A percentile compares a stretch with the other conserved stretches of the same genome.
Conservation (phyloP, 139 green algal species). For the Coccomyxa sp. region DNA sequence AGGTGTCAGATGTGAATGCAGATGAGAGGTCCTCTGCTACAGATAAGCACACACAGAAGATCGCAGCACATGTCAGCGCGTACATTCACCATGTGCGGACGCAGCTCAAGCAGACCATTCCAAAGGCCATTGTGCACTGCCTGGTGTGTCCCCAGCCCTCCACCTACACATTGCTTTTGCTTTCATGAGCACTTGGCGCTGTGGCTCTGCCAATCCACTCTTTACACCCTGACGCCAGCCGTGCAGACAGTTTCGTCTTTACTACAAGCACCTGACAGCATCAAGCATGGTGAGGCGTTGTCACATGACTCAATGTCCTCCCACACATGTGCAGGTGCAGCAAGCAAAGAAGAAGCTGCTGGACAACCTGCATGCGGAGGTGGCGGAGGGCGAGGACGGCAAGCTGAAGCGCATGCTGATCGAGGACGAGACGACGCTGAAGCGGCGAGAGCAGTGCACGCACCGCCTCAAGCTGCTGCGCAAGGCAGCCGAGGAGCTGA, state of each 20-base stretch:
- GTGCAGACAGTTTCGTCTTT: too few species aligned
- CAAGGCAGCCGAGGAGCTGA: slow-evolving; percentile 34
- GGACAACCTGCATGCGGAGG: slow-evolving; percentile 62
- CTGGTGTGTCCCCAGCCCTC: slow-evolving; percentile 46
- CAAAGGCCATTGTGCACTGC: slow-evolving; percentile 90
- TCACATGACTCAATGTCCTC: too few species aligned
- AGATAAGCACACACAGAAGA: slow-evolving; percentile 58
- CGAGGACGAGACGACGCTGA: slow-evolving; percentile 77
- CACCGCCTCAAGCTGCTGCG: slow-evolving; percentile 45
- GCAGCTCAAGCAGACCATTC: slow-evolving; percentile 86
- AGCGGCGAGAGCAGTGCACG: slow-evolving; percentile 45
- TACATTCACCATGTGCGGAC: slow-evolving; percentile 86
- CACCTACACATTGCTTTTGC: background rate
- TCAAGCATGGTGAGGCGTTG: too few species aligned
- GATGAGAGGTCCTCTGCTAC: slow-evolving; percentile 19
- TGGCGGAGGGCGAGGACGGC: slow-evolving; percentile 74
- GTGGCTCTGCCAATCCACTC: too few species aligned
- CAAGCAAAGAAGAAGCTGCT: slow-evolving; percentile 78
- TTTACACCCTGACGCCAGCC: too few species aligned
- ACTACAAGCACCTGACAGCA: too few species aligned
- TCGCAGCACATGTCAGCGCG: slow-evolving; percentile 53
- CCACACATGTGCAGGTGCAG: slow-evolving; percentile 9
- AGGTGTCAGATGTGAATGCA: slow-evolving; percentile 4
- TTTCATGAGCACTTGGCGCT: background rate
- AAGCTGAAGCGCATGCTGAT: slow-evolving; percentile 72